Evolutionary conservation across 208 protist species (phyloP), one percentile per base, ranked within the genome.

Genomic region (Trypanosoma brucei): DNA sequence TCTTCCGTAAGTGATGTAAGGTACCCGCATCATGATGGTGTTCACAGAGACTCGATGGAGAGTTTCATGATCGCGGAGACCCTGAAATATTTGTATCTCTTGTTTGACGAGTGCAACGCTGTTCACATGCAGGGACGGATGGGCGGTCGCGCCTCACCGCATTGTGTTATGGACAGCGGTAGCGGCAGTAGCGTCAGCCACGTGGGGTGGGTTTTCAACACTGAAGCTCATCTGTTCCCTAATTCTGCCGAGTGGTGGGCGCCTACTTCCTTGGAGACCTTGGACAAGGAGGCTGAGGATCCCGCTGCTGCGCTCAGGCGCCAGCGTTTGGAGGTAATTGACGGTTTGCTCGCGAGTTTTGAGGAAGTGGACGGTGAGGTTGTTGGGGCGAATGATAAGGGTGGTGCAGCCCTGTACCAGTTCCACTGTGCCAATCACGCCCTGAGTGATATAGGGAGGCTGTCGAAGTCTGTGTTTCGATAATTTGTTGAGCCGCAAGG

Each of bases 61-160:
- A 92, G 78, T 53, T 98, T 97, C 70, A 85, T 98, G 37, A 54
- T 98, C 13, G 71, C 85, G 0, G 97, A 98, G 70, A 98, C 97
- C n/a, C 70, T 97, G 39, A 98, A 98, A 68, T 98, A 98, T 68
- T 76, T 98, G 22, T 98, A 90, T 59, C 70, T 98, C n/a, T 63
- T 98, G 11, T 98, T 98, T 65, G 75, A 84, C 52, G 79, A 86
- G 65, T 70, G 65, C 54, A 78, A 71, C 40, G 45, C 54, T 14
- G 30, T 79, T 7, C 73, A 84, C 56, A 14, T 71, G 13, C 54
- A 59, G 34, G 65, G 65, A 30, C 59, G 45, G 45, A 42, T 61
- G 37, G 34, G 45, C 49, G 56, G 39, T 5, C 34, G 54, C 36
- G 40, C 70, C 40, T 59, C 62, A 22, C 38, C 56, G 9, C 56